Base-by-base conservation (phyloP, 345 rosid species). In the Erysimum cheiranthoides region DNA sequence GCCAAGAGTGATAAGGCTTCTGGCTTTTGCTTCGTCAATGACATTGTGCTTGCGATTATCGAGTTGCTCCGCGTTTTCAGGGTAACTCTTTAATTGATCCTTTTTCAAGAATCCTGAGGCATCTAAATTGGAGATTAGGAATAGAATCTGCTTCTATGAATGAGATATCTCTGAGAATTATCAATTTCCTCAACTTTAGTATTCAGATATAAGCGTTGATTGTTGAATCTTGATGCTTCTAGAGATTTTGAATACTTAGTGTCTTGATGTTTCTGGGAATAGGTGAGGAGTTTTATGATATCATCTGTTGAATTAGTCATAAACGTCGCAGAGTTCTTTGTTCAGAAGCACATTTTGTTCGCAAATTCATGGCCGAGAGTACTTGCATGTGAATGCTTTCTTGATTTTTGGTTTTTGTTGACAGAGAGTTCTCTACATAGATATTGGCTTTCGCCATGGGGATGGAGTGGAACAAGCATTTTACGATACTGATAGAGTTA, bases 381-480 rank as follows among this genome's bases (percentile, higher is more conserved):
- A 21, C 25, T 21, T 21, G 25, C 25, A 21, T 21, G 25, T 21
- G 57, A 53, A 11, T 53, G 38, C 5, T 59, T 38, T 7, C 16
- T 82, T 61, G 17, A 73, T 39, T 78, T 65, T 73, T 21, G 25
- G 25, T 21, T 21, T 16, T 30, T 67, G 38, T 73, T 75, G 60
- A 73, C 89, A 92, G 96, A 85, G 94, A 68, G 96, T 90, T 32
- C 78, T 92, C 5, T 92, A 90, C 64, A 88, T 92, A 14, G 96
- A 92, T 73, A 92, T 90, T 45, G 96, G 89, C 73, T 92, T 85
- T 27, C 93, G 84, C 75, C 97, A 88, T 42, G 97, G 93, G 34
- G 96, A 92, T 66, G 97, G 89, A 30, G 97, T 92, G 34, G 94
- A 92, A 73, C 94, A 92, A 82, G 97, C 97, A 39, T 90, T 92